Percentiles rank a stretch among this genome's conserved stretches.
These are phyloP conservation scores for Nicotiana otophora DNA, from an alignment of 257 asterid species.

Conservation along the genomic window DNA sequence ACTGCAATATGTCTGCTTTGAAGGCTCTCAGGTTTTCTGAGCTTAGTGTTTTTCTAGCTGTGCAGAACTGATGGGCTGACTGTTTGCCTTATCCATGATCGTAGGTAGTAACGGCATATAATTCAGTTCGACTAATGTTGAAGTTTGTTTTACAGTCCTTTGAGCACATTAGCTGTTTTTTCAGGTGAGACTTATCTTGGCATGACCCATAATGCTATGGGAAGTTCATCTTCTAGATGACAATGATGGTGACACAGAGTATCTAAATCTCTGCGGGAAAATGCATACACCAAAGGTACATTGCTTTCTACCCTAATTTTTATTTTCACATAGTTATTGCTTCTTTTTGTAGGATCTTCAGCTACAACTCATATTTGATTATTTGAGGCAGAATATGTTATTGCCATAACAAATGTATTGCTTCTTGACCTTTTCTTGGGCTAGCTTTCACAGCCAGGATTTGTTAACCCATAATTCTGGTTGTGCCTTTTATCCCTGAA, in stretches of 20 bases:
- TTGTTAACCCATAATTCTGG: not conserved
- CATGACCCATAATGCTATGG: not conserved
- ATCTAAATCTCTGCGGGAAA: not conserved
- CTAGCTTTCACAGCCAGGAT: not conserved
- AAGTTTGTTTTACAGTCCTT: not conserved
- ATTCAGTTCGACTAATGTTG: not conserved
- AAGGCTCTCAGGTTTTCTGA: not conserved
- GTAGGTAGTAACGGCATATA: not conserved
- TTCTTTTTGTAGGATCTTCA: not conserved
- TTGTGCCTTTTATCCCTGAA: not conserved
- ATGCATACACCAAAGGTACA: not conserved
- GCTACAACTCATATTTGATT: not conserved
- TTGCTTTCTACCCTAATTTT: not conserved
- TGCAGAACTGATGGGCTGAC: not conserved
- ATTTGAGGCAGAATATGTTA: constrained; percentile 4
- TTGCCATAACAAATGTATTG: not conserved
- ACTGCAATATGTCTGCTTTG: not conserved
- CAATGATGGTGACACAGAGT: not conserved
- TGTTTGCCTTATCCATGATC: not conserved
- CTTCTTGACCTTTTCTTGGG: constrained; percentile 1
- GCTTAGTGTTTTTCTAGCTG: not conserved
- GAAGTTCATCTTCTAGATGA: not conserved
- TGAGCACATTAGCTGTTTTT: not conserved
- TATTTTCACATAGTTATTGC: not conserved
- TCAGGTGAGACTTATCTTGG: not conserved